Conservation (phyloP, 257 asterid genomes). For the Nicotiana obtusifolia region DNA sequence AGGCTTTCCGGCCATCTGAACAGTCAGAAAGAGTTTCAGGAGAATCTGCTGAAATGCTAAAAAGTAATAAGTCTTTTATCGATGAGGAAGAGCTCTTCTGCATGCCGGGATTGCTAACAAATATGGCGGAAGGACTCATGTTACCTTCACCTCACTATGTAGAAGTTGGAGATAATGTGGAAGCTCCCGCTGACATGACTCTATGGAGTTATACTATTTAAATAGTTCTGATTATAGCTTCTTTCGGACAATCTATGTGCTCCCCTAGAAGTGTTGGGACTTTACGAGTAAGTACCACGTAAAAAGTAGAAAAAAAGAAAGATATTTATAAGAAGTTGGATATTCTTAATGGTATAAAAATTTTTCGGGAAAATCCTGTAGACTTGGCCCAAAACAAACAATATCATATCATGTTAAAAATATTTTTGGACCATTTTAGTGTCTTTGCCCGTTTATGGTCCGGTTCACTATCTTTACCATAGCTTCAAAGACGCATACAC, state of each 20-base stretch:
- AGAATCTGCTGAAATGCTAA: neutral
- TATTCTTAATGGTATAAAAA: too few species aligned
- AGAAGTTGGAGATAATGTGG: conserved; percentile 23
- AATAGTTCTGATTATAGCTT: neutral
- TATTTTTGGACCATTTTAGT: too few species aligned
- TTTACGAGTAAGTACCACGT: too few species aligned
- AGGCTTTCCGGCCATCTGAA: conserved; percentile 29
- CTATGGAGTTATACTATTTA: conserved; percentile 45
- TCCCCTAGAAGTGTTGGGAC: neutral
- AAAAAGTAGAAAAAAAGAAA: too few species aligned
- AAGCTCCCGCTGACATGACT: conserved; percentile 28
- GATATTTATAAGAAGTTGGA: too few species aligned
- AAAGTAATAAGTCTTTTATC: conserved; percentile 13
- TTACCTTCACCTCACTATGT: conserved; percentile 40
- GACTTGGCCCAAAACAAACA: too few species aligned
- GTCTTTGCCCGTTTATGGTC: too few species aligned
- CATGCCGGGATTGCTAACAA: conserved; percentile 36
- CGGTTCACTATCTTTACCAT: too few species aligned
- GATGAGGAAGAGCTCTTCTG: conserved; percentile 45
- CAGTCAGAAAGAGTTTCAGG: neutral
- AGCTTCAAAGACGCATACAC: too few species aligned
- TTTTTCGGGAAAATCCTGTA: too few species aligned
- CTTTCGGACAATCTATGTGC: neutral
- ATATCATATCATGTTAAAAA: too few species aligned
- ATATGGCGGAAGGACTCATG: conserved; percentile 57